Evolutionary conservation across 1,284 basidiomycete species (phyloP), one percentile per base, ranked within the genome.

Genomic region (Stereum hirsutum): DNA sequence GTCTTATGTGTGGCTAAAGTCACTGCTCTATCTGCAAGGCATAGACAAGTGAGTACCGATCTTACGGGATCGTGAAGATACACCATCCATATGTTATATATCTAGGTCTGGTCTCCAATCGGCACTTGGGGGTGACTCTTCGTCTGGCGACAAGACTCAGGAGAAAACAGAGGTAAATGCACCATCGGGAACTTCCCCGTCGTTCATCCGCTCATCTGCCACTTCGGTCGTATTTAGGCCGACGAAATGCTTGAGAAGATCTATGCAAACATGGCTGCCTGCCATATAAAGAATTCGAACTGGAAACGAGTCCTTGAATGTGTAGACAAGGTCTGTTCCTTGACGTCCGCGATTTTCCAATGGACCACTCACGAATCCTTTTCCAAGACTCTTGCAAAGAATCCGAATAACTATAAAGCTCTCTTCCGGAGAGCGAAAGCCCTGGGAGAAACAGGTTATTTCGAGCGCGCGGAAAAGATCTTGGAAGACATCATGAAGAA

Each of bases 341-440:
- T 2, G 6, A n/a, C 15, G 33, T 14, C 6, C 30, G 24, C 21
- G 7, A n/a, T 24, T 17, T 39, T 11, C 28, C 12, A 19, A 17
- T 30, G 5, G 12, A 10, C n/a, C 14, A 8, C 15, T 12, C 21
- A 38, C 15, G 15, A 19, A 5, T 36, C 15, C 8, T 15, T 30
- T 17, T 21, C 21, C n/a, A 44, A 88, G 82, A 83, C 81, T 11
- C 66, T 89, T 6, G 65, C 69, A 23, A 81, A 81, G 61, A 87
- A 89, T 55, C 71, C 75, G 34, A 63, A 74, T 50, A 89, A 89
- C 56, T 74, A 69, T 57, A 89, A 89, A 55, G 86, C 81, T 0
- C 64, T 79, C 58, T 89, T 82, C 62, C 70, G 86, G 21, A 89
- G 88, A 57, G 86, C 72, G n/a, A 88, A 85, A 58, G 85, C 79